These are phyloP conservation scores for Scenedesmus sp. DNA, from an alignment of 163 green algal genomes.

Conservation along the genomic window DNA sequence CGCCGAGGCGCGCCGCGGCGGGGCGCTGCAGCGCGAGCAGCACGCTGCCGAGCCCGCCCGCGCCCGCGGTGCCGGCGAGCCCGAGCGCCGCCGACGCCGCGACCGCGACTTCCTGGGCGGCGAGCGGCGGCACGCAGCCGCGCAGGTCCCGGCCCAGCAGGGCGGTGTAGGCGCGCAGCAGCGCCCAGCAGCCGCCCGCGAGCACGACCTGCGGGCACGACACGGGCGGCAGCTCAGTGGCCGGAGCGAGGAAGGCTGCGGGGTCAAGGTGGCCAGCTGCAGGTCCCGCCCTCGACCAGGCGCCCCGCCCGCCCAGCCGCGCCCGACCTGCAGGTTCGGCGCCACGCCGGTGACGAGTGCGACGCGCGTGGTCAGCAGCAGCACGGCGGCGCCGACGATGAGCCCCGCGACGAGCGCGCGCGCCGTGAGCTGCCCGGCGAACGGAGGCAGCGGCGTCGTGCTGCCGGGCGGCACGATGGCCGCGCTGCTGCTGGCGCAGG, in stretches of 20 bases:
- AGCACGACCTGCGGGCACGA: conserved; percentile 3
- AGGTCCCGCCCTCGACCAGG: too few species aligned
- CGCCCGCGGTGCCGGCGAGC: conserved; percentile 7
- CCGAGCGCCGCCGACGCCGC: conserved; percentile 35
- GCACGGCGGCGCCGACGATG: conserved; percentile 21
- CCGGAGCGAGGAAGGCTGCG: too few species aligned
- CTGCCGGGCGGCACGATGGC: conserved; percentile 38
- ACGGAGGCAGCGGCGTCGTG: conserved; percentile 26
- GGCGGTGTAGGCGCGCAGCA: conserved; percentile 21
- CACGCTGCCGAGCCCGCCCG: conserved; percentile 34
- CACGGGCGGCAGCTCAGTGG: not conserved
- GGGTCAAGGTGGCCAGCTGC: too few species aligned
- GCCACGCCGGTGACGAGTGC: conserved; percentile 18
- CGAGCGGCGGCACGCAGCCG: conserved; percentile 21
- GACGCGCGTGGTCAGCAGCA: conserved; percentile 32
- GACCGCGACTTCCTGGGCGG: conserved; percentile 33
- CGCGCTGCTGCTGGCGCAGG: not conserved
- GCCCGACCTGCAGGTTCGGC: conserved; percentile 18
- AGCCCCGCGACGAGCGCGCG: conserved; percentile 30
- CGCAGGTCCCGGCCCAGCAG: conserved; percentile 41
- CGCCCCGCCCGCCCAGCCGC: too few species aligned
- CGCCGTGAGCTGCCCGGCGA: conserved; percentile 18
- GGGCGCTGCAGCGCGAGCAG: conserved; percentile 31
- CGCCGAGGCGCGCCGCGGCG: not conserved
- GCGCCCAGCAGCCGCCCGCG: conserved; percentile 29